These are phyloP conservation scores for Umbilicus rupestris DNA, from an alignment of 164 flowering plant species.

Conservation along the genomic window DNA sequence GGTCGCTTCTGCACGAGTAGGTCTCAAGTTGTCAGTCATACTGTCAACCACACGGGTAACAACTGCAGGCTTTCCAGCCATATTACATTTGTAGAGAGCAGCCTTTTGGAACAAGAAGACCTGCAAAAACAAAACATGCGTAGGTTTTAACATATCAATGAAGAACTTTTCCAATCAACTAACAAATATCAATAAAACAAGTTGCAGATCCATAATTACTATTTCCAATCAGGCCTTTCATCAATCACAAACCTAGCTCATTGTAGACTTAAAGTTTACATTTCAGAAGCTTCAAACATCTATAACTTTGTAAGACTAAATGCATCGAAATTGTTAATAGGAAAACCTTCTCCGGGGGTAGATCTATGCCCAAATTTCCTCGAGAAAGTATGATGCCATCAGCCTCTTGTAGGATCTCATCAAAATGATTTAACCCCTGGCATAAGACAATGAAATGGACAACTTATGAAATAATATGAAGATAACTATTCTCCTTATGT, in stretches of 20 bases:
- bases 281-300: not conserved
- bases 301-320: not conserved
- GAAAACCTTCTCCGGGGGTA: conserved; percentile 12
- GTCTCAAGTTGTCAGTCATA: conserved; percentile 88
- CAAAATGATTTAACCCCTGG: conserved; percentile 13
- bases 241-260: not conserved
- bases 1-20: conserved; percentile 94
- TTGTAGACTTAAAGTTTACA: not conserved
- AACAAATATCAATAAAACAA: not conserved
- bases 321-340: not conserved
- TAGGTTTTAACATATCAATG: not conserved
- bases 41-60: conserved; percentile 93
- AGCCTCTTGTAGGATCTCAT: conserved; percentile 13
- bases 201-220: not conserved
- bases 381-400: conserved; percentile 13
- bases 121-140: conserved; percentile 26
- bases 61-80: conserved; percentile 92
- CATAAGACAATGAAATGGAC: not conserved
- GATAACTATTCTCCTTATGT: not conserved
- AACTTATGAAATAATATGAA: not conserved
- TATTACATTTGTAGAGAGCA: conserved; percentile 80
- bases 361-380: conserved; percentile 13
- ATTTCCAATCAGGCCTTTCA: not conserved
- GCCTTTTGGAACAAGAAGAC: conserved; percentile 83
- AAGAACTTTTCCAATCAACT: not conserved